phyloP scores from a whole-genome alignment of 306 rosid genomes.

The Senna siamea region DNA sequence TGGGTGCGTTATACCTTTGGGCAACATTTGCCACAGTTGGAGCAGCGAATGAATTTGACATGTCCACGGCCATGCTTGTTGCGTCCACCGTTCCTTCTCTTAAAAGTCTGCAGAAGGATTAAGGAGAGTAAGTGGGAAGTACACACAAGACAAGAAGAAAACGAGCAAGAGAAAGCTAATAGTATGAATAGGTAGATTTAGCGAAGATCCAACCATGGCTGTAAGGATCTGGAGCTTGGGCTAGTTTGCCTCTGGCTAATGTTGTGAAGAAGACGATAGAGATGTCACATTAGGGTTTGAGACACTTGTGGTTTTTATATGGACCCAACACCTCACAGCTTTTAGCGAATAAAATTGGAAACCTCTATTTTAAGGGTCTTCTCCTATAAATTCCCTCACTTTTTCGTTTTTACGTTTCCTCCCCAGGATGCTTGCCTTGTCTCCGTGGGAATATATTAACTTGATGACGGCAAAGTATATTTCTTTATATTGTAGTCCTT shows the following conservation, averaged over 20 bases:
- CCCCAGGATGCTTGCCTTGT: not conserved
- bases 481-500: no score
- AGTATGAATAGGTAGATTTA: not conserved
- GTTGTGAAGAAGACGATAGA: not conserved
- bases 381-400: not conserved
- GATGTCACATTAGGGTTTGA: not conserved
- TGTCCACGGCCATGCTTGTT: conserved; percentile 83
- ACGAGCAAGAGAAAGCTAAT: not conserved
- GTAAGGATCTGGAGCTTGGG: not conserved
- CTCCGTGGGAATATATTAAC: no score
- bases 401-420: not conserved
- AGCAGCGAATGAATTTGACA: conserved; percentile 68
- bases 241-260: not conserved
- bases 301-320: not conserved
- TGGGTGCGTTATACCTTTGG: conserved; percentile 50
- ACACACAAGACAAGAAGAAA: not conserved
- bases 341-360: no score
- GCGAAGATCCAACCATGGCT: not conserved
- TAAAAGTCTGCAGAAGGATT: conserved; percentile 56
- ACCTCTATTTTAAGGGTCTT: no score
- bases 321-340: not conserved
- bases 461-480: no score
- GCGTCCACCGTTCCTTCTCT: conserved; percentile 76
- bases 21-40: conserved; percentile 81
- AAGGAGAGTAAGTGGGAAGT: not conserved